Evolutionary conservation across 768 basidiomycete species (phyloP), one percentile per base, ranked within the genome.

Genomic region (Agaricus subrufescens): DNA sequence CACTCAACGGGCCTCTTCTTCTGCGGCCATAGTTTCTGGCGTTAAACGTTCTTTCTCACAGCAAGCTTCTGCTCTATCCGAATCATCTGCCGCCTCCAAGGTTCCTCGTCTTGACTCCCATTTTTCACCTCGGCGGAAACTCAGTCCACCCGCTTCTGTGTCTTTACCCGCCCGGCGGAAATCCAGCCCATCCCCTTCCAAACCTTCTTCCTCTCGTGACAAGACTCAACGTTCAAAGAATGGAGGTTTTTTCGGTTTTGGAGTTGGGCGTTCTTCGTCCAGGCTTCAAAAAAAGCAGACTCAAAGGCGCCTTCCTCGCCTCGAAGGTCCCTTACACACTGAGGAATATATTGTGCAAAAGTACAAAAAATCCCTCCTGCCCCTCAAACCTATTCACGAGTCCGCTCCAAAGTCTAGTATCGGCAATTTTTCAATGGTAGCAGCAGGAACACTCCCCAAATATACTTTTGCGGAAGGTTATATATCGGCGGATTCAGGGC

Each of bases 31-130:
- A 45, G 47, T 56, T 30, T 15, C 60, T 38, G 58, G 61, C 56
- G 61, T 74, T 43, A 84, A 85, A 69, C 79, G 82, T 56, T 65
- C 80, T 4, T 72, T 73, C 61, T 69, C 77, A 38, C 75, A 77
- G 54, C 72, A 73, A 60, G 70, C 72, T 53, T 63, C 68, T 50
- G 64, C 66, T 15, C 63, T 58, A 1, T 52, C 58, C 9, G 52
- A 59, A 54, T 30, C 46, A 34, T 47, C 50, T 48, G 47, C 61
- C 55, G 40, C 62, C 58, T 59, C 65, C 59, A 72, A 73, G 59
- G 56, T 70, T 27, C 68, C 67, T 27, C 66, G 73, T 12, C 48
- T 67, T 8, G 64, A 68, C 43, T 52, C 66, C 40, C 51, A 62
- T 48, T 49, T 55, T 39, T 60, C 64, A 42, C 55, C 62, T 60